Evolutionary conservation across 768 basidiomycete genomes (phyloP), one percentile per base, ranked within the genome.

Genomic region (Kondoa malvinella): DNA sequence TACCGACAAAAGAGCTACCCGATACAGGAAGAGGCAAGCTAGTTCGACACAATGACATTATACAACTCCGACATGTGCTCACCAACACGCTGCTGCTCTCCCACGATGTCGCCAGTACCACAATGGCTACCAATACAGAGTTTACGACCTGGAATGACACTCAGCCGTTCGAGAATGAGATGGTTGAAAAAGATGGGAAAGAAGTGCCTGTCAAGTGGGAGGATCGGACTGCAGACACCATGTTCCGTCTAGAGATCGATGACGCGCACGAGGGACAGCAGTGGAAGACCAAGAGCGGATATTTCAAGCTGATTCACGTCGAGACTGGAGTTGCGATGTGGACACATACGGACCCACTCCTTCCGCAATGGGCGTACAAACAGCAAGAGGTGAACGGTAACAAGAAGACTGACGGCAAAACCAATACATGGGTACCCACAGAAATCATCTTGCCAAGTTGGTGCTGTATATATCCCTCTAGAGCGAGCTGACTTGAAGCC

Each of bases 341-440:
- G 92, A 96, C 92, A 4, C 89, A 92, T 73, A 70, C 81, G 21
- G 83, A 86, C 66, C 83, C 85, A 0, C 66, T 74, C 62, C 81
- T 99, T 15, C 95, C 95, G 0, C 92, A 95, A 1, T 97, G 95
- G 95, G 95, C 86, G 1, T 92, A 86, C 81, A 88, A 87, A 76
- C 94, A 97, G 76, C 92, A 97, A 75, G 95, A 97, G 76, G 84
- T 99, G 70, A 99, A 99, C 73, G 95, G 95, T 0, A 92, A 95
- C 79, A 99, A 96, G 80, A 92, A 88, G 68, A 80, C 87, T 2
- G 77, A 80, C 4, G 95, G 95, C 67, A 86, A 84, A 75, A 84
- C 84, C 16, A 87, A 88, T 1, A 84, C 84, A 17, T 99, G 95
- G 95, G 89, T 83, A 76, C 85, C 87, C 17, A 86, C 97, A 70